Conservation (phyloP, 768 basidiomycete genomes). For the Boletus tomentosulus region DNA sequence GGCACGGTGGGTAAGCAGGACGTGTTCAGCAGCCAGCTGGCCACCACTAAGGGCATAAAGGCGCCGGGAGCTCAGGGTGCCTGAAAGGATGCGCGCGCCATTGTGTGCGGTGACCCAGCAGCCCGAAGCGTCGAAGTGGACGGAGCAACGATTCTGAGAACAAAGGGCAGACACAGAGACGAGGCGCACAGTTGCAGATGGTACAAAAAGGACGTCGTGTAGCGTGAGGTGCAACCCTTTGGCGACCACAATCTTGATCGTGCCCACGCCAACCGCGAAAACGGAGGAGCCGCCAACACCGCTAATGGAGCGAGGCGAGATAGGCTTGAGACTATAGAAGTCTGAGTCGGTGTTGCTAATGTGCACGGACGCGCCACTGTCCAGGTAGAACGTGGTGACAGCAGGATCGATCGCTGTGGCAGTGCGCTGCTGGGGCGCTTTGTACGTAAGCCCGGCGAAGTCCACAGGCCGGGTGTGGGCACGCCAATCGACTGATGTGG, state of each 20-base stretch:
- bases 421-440: too few species aligned
- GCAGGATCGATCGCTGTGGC: too few species aligned
- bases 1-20: conserved; percentile 1
- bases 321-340: conserved; percentile 10
- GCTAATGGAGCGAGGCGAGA: conserved; percentile 5
- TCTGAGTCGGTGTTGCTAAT: conserved; percentile 12
- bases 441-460: neutral
- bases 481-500: neutral
- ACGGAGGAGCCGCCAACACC: conserved; percentile 18
- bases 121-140: conserved; percentile 16
- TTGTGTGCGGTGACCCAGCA: too few species aligned
- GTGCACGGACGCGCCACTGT: too few species aligned
- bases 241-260: neutral
- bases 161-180: conserved; percentile 28
- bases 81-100: neutral
- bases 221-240: conserved; percentile 11
- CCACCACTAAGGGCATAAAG: neutral
- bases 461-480: neutral
- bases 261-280: conserved; percentile 14
- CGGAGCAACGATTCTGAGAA: too few species aligned
- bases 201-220: conserved; percentile 17
- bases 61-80: neutral
- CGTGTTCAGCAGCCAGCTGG: conserved; percentile 9
- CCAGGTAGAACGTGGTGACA: too few species aligned
- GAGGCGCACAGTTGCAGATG: conserved; percentile 19